phyloP scores from a whole-genome alignment of 139 green algal genomes.

The Chlorella vulgaris region DNA sequence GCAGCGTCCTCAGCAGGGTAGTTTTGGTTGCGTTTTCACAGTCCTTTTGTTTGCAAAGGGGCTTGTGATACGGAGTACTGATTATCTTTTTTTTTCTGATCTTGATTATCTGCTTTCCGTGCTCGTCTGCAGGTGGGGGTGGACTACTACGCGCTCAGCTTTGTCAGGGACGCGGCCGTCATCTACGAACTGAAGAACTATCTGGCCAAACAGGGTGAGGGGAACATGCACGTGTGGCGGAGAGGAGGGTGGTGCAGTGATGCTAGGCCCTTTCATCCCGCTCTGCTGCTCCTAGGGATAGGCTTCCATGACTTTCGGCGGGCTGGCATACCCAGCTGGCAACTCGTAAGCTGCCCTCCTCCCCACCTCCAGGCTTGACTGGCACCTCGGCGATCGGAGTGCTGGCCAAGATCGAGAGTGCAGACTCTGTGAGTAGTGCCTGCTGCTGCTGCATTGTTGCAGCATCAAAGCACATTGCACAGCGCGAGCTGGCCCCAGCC shows the following conservation, averaged over 20 bases:
- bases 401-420: slow-evolving; percentile 82
- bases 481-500: not conserved
- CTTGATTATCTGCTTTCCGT: no score
- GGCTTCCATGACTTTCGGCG: no score
- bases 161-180: slow-evolving; percentile 69
- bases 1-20: no score
- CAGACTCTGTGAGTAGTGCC: slow-evolving; percentile 58
- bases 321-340: no score
- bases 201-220: slow-evolving; percentile 56
- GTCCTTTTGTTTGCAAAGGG: not conserved
- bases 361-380: not conserved
- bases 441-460: no score
- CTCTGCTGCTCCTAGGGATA: no score
- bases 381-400: slow-evolving; percentile 51
- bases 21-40: no score
- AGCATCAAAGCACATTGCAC: not conserved
- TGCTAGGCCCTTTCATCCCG: not conserved
- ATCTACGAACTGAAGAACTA: slow-evolving; percentile 80
- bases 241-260: no score
- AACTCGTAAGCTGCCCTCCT: no score
- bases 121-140: slow-evolving; percentile 71
- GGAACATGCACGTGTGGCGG: no score
- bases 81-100: no score
- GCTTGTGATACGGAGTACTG: no score
- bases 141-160: slow-evolving; percentile 85